phyloP scores from a whole-genome alignment of 2,329 filamentous ascomycete species.

The Camillea tinctor region DNA sequence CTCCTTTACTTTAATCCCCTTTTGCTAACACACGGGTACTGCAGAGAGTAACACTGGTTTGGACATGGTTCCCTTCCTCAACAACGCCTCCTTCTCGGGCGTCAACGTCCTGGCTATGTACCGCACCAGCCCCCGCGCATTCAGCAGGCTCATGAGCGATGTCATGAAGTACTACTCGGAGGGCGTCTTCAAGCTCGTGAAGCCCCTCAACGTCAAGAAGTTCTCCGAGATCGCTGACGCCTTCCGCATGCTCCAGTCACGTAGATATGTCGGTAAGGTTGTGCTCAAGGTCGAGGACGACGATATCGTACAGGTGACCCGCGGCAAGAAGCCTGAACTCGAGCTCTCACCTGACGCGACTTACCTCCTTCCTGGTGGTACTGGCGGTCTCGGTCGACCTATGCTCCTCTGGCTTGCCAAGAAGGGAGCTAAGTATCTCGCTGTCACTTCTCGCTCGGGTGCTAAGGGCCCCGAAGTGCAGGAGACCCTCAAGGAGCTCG shows the following conservation, averaged over 20 bases:
- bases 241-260: conserved; percentile 27
- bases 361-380: conserved; percentile 34
- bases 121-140: conserved; percentile 25
- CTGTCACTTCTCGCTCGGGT: conserved; percentile 28
- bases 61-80: conserved; percentile 30
- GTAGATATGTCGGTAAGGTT: conserved; percentile 26
- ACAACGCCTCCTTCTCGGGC: conserved; percentile 28
- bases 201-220: conserved; percentile 27
- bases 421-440: conserved; percentile 33
- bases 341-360: conserved; percentile 27
- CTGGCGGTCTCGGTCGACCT: conserved; percentile 32
- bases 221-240: conserved; percentile 29
- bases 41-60: conserved; percentile 27
- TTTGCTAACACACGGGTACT: conserved; percentile 3
- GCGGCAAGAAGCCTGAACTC: conserved; percentile 24
- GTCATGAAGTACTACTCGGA: conserved; percentile 23
- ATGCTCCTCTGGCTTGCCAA: conserved; percentile 33
- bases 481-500: conserved; percentile 23
- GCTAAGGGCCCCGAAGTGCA: conserved; percentile 27
- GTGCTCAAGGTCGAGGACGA: conserved; percentile 25
- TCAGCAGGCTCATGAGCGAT: conserved; percentile 26
- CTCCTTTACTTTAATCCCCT: neutral
- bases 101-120: conserved; percentile 31
- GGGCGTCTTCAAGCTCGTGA: conserved; percentile 26
- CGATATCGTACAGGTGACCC: conserved; percentile 24